Evolutionary conservation across 2,329 filamentous ascomycete species (phyloP), one percentile per base, ranked within the genome.

Genomic region (Pseudogymnoascus sp.): DNA sequence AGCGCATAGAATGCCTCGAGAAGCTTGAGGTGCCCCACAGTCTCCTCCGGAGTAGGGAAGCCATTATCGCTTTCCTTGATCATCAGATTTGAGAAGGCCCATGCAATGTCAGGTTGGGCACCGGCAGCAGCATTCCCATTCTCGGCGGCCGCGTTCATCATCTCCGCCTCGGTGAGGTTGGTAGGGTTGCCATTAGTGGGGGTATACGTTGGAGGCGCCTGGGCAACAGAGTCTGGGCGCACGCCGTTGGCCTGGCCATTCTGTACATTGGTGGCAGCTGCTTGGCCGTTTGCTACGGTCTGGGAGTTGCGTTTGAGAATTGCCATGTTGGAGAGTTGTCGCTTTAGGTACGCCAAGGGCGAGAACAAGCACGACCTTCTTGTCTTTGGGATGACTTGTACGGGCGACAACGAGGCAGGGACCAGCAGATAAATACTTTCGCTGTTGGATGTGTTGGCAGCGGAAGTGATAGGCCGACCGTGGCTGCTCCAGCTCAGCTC

Each of bases 1-100:
- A 93, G 75, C 36, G 80, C 80, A 67, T 89, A 83, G 63, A 93
- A 81, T 8, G 86, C 83, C 61, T 85, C 83, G 1, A 93, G 79
- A 0, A 93, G 78, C 72, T 90, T 91, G 28, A 93, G 79, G 72
- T 95, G 90, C 0, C 84, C 87, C 21, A 90, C 81, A 67, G 88
- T 90, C 44, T 85, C 80, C 65, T 87, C 80, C 4, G 73, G 73
- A 1, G 78, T 76, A 1, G 84, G 80, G 16, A 71, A 67, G 4
- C 73, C 67, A 2, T 65, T 62, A 10, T 70, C 64, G 14, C 67
- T 61, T 0, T 70, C 61, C 6, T 72, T 67, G 14, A 83, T 67
- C 0, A 70, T 67, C 11, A 81, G 73, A 44, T 75, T 71, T 18
- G 74, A 68, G 66, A 79, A 78, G 25, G 77, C 74, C 46, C 46